Evolutionary conservation across 148 eudicot species (phyloP).

Genomic region (Chenopodium suecicum): DNA sequence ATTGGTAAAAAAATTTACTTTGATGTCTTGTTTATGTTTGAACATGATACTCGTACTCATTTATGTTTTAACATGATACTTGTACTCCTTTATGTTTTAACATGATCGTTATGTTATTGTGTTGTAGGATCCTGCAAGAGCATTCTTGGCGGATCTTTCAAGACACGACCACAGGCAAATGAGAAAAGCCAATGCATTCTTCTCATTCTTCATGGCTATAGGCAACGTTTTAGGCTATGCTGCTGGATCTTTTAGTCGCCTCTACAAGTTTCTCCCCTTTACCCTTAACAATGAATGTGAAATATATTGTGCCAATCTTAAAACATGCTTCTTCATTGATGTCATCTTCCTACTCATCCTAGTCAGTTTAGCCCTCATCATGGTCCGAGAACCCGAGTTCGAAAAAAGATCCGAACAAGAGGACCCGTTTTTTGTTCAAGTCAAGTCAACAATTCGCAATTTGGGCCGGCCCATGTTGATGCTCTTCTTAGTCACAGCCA

Average conservation of each 20-base stretch:
- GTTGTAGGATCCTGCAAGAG: constrained; percentile 65
- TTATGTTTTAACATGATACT: no score
- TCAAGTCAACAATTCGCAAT: constrained; percentile 46
- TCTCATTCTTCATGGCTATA: constrained; percentile 70
- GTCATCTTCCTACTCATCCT: constrained; percentile 41
- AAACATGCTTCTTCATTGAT: constrained; percentile 64
- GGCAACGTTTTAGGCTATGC: constrained; percentile 79
- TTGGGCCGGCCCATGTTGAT: constrained; percentile 66
- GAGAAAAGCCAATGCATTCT: constrained; percentile 53
- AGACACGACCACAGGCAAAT: constrained; percentile 37
- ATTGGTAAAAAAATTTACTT: no score
- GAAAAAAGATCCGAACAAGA: neutral
- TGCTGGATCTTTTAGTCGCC: constrained; percentile 56
- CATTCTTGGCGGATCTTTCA: constrained; percentile 72
- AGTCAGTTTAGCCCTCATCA: constrained; percentile 34
- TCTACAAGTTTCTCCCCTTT: constrained; percentile 57
- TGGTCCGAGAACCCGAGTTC: constrained; percentile 34
- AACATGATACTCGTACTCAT: no score
- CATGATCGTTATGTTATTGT: no score
- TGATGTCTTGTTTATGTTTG: no score
- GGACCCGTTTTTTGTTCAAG: constrained; percentile 44
- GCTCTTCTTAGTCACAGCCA: constrained; percentile 53
- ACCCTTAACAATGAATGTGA: constrained; percentile 62
- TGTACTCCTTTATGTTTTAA: no score
- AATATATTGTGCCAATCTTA: constrained; percentile 72